Percentiles rank a stretch among this genome's conserved stretches.
Conservation (phyloP, 306 rosid genomes). For the Amphicarpaea edgeworthii region DNA sequence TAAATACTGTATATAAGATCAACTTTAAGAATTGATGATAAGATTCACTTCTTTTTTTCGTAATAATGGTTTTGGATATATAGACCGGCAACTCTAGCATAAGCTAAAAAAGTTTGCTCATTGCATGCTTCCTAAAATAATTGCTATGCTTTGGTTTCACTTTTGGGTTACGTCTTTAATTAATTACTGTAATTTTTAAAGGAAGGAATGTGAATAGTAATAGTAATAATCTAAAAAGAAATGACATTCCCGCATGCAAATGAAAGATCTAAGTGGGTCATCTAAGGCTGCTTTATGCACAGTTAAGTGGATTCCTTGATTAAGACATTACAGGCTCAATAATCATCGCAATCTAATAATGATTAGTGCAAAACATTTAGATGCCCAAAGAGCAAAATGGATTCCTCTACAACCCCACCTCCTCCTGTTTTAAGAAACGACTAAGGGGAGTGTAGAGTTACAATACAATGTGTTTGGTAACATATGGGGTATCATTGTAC, state of each 20-base stretch:
- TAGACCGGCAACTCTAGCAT: not conserved
- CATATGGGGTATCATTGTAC: too few species aligned
- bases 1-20: not conserved
- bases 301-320: slow-evolving; percentile 61
- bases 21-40: not conserved
- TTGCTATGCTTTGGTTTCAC: slow-evolving; percentile 47
- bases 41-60: not conserved
- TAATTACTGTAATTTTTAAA: slow-evolving; percentile 1
- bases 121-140: slow-evolving; percentile 25
- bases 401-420: slow-evolving; percentile 33
- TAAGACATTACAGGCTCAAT: slow-evolving; percentile 57
- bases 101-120: not conserved
- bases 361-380: slow-evolving; percentile 43
- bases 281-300: slow-evolving; percentile 56
- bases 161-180: slow-evolving; percentile 25
- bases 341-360: slow-evolving; percentile 45
- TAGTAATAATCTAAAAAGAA: slow-evolving; percentile 52
- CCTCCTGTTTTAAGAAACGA: not conserved
- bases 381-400: slow-evolving; percentile 27
- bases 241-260: slow-evolving; percentile 62
- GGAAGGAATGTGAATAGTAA: slow-evolving; percentile 39
- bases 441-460: too few species aligned
- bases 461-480: too few species aligned
- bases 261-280: slow-evolving; percentile 57
- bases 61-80: not conserved